Percentiles rank a stretch among this genome's conserved stretches.
phyloP scores from a whole-genome alignment of 257 asterid genomes.

The Capsicum chinense region DNA sequence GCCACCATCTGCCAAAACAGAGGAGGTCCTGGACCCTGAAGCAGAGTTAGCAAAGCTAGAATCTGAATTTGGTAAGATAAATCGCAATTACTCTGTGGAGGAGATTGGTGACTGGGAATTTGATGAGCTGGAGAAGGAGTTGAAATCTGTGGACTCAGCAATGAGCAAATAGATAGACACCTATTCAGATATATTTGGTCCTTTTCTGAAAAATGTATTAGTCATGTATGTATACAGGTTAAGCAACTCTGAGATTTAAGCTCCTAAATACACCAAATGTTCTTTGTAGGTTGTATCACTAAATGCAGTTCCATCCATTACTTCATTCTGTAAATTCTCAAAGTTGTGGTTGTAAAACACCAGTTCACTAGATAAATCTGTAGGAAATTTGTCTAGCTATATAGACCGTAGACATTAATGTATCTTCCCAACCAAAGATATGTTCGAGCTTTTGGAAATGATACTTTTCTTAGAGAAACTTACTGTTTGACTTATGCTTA shows the following conservation, averaged over 20 bases:
- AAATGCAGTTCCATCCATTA: conserved; percentile 24
- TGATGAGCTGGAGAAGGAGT: conserved; percentile 89
- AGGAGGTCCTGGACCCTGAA: conserved; percentile 60
- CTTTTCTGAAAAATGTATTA: conserved; percentile 16
- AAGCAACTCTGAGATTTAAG: conserved; percentile 18
- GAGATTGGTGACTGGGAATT: conserved; percentile 96
- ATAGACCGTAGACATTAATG: not conserved
- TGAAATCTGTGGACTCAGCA: conserved; percentile 56
- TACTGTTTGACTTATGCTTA: not conserved
- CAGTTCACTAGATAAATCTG: not conserved
- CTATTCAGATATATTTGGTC: conserved; percentile 28
- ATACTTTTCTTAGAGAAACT: not conserved
- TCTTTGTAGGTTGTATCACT: conserved; percentile 24
- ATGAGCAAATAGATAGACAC: conserved; percentile 43
- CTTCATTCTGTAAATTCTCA: conserved; percentile 41
- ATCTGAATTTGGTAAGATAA: conserved; percentile 83
- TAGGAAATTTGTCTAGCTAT: conserved; percentile 5
- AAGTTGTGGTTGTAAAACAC: conserved; percentile 26
- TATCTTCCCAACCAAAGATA: not conserved
- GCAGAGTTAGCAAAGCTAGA: conserved; percentile 88
- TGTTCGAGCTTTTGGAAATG: not conserved
- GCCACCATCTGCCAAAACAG: conserved; percentile 43
- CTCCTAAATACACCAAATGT: conserved; percentile 28
- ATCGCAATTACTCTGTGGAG: conserved; percentile 65
- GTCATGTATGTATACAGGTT: conserved; percentile 21